Conservation (phyloP, 1,284 basidiomycete species). For the Malassezia globosa region DNA sequence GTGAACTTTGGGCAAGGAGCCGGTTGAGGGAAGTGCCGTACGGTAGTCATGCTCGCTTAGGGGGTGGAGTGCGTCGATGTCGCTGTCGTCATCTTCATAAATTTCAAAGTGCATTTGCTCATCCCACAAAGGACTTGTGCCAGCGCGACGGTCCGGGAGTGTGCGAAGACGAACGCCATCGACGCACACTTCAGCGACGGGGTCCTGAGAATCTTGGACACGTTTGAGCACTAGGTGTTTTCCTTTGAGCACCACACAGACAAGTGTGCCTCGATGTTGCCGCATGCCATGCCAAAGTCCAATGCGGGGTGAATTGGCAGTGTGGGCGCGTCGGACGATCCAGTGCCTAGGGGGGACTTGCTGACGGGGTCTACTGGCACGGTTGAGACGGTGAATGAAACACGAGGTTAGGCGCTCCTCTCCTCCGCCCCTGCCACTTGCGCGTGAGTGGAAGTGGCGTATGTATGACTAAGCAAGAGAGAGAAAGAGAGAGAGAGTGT, state of each 20-base stretch:
- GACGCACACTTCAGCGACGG: constrained; percentile 71
- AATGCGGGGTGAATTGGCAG: too few species aligned
- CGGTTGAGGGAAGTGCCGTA: constrained; percentile 53
- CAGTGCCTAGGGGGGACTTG: too few species aligned
- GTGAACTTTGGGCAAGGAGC: constrained; percentile 55
- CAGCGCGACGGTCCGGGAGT: constrained; percentile 73
- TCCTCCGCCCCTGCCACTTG: too few species aligned
- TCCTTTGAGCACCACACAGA: constrained; percentile 87
- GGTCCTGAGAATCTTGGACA: constrained; percentile 75
- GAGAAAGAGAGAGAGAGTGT: too few species aligned
- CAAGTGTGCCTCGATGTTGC: constrained; percentile 73
- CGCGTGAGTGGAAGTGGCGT: too few species aligned
- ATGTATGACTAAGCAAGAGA: not conserved
- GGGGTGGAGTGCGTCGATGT: too few species aligned
- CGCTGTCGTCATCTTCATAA: constrained; percentile 58
- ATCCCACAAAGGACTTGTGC: constrained; percentile 97
- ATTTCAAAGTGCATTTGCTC: constrained; percentile 91
- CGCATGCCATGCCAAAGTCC: too few species aligned
- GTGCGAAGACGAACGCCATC: constrained; percentile 59
- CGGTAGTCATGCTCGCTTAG: too few species aligned
- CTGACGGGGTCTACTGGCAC: not conserved
- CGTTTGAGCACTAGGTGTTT: constrained; percentile 43
- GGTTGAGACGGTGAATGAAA: not conserved
- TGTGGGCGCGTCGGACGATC: too few species aligned
- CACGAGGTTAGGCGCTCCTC: too few species aligned